Evolutionary conservation across 345 rosid genomes (phyloP).

Genomic region (Conringia planisiliqua): DNA sequence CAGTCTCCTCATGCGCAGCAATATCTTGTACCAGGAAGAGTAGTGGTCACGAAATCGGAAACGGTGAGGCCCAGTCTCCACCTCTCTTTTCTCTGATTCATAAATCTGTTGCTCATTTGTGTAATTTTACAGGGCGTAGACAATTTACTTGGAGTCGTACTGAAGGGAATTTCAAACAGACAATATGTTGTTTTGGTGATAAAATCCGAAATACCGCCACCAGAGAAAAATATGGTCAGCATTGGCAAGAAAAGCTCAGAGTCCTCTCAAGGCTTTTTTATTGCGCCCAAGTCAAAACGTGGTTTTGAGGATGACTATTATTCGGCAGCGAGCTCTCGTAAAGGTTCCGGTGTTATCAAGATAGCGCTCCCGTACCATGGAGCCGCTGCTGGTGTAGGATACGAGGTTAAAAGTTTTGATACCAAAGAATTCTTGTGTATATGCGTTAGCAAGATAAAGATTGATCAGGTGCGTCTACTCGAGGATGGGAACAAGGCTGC

Average conservation of each 20-base stretch:
- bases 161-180: slow-evolving; percentile 53
- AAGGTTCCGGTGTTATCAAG: slow-evolving; percentile 61
- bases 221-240: slow-evolving; percentile 42
- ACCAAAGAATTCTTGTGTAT: slow-evolving; percentile 61
- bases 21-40: slow-evolving; percentile 66
- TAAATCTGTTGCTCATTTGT: slow-evolving; percentile 12
- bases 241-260: slow-evolving; percentile 52
- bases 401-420: slow-evolving; percentile 78
- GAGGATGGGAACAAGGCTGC: slow-evolving; percentile 59
- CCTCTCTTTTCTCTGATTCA: slow-evolving; percentile 21
- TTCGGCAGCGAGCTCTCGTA: slow-evolving; percentile 48
- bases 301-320: slow-evolving; percentile 56
- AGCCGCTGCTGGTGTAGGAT: slow-evolving; percentile 73
- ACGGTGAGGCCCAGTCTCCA: slow-evolving; percentile 48
- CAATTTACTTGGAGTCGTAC: slow-evolving; percentile 81
- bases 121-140: slow-evolving; percentile 54
- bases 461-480: slow-evolving; percentile 67
- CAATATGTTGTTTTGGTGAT: slow-evolving; percentile 72
- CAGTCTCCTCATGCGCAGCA: slow-evolving; percentile 45
- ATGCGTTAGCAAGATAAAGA: slow-evolving; percentile 52
- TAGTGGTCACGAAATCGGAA: slow-evolving; percentile 75
- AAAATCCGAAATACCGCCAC: slow-evolving; percentile 60
- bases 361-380: slow-evolving; percentile 66
- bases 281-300: slow-evolving; percentile 79
- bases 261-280: slow-evolving; percentile 50